Conservation (phyloP, 2,329 filamentous ascomycete genomes). For the Diaporthe ampelina region DNA sequence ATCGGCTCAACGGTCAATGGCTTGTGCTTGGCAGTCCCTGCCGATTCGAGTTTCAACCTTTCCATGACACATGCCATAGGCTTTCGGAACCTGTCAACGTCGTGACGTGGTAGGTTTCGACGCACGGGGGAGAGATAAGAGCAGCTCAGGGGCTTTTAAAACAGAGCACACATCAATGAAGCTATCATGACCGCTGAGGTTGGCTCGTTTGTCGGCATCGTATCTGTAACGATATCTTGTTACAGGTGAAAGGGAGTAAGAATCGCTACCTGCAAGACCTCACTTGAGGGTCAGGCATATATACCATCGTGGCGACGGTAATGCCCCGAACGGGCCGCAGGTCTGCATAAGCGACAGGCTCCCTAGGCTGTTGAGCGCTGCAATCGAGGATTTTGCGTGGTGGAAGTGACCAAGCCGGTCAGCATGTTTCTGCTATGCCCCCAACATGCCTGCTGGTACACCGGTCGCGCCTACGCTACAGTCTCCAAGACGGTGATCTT, state of each 20-base stretch:
- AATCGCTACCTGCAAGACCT: not conserved
- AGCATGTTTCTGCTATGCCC: not conserved
- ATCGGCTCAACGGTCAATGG: constrained; percentile 23
- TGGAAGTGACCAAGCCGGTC: not conserved
- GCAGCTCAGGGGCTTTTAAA: constrained; percentile 11
- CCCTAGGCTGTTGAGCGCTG: not conserved
- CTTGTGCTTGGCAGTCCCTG: constrained; percentile 13
- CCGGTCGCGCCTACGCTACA: not conserved
- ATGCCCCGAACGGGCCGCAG: not conserved
- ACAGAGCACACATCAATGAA: not conserved
- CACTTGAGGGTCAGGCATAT: not conserved
- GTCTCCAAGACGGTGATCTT: not conserved
- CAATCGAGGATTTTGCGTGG: not conserved
- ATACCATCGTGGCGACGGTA: not conserved
- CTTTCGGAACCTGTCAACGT: constrained; percentile 27
- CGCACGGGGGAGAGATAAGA: constrained; percentile 8
- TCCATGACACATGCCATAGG: constrained; percentile 32
- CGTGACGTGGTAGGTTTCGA: constrained; percentile 32
- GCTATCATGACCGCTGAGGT: constrained; percentile 18
- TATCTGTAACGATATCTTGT: constrained; percentile 21
- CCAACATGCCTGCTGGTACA: not conserved
- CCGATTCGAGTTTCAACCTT: constrained; percentile 30
- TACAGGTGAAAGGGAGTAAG: not conserved
- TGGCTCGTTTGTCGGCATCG: constrained; percentile 19
- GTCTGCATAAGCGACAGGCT: not conserved